Evolutionary conservation across 495 filamentous ascomycete species (phyloP).

Genomic region (Saxispiralis lemnorum): DNA sequence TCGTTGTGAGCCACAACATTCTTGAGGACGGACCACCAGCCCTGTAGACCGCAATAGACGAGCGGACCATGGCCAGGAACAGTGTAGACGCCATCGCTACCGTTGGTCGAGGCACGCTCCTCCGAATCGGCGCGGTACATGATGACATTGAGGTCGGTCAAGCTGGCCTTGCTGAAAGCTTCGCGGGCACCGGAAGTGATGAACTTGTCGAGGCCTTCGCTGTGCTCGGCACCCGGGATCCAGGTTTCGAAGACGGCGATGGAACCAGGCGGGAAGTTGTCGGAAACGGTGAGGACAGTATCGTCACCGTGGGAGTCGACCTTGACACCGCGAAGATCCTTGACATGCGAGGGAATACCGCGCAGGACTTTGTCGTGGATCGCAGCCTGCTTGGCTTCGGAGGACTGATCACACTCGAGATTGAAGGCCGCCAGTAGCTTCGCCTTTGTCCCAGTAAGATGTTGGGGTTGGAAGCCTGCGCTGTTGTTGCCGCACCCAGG

Average conservation of each 20-base stretch:
- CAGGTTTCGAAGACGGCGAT: conserved; percentile 92
- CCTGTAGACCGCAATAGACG: conserved; percentile 91
- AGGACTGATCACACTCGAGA: conserved; percentile 59
- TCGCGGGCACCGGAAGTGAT: conserved; percentile 65
- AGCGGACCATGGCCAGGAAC: conserved; percentile 70
- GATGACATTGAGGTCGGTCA: conserved; percentile 79
- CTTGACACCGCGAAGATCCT: conserved; percentile 48
- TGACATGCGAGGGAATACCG: conserved; percentile 66
- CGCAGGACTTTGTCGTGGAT: conserved; percentile 51
- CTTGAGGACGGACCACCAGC: conserved; percentile 91
- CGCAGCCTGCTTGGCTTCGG: conserved; percentile 44
- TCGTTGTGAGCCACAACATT: conserved; percentile 76
- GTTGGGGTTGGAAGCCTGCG: conserved; percentile 56
- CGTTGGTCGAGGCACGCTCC: conserved; percentile 63
- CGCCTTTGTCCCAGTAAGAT: conserved; percentile 52
- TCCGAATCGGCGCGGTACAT: conserved; percentile 87
- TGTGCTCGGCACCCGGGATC: conserved; percentile 70
- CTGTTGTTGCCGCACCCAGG: conserved; percentile 70
- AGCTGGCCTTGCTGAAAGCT: conserved; percentile 52
- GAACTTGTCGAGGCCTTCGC: conserved; percentile 60
- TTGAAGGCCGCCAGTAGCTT: conserved; percentile 76
- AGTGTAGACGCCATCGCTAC: conserved; percentile 68
- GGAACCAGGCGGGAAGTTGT: conserved; percentile 74
- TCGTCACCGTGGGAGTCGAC: conserved; percentile 50
- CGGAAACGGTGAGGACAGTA: conserved; percentile 64